Evolutionary conservation across 257 asterid genomes (phyloP), one percentile per base, ranked within the genome.

Genomic region (Buddleja alternifolia): DNA sequence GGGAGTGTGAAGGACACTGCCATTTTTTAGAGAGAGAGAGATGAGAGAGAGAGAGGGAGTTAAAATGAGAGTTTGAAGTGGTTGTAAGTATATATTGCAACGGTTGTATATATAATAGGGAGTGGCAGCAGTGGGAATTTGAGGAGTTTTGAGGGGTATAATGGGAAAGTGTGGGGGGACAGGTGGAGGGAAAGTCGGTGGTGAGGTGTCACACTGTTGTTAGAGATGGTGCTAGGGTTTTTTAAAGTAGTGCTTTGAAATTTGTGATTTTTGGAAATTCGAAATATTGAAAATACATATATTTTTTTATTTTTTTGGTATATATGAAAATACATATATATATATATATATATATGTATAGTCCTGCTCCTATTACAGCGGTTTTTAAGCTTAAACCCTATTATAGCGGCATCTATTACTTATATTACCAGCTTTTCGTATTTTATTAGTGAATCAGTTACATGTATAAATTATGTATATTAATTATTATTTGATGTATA

Each of bases 141-240:
- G 20, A 45, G 42, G 36, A 19, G 16, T 6, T 36, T 3, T 16
- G 19, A 23, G 34, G 16, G 10, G 46, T 3, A 48, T 16, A 23
- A 48, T 48, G 25, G 55, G 55, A 48, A 48, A 6, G 58, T 0
- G 17, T 16, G 61, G 47, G n/a, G 54, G 45, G 75, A 37, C 73
- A 69, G 40, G 75, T 70, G 68, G 67, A 57, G 54, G 45, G 75
- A 37, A 58, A 57, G 40, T n/a, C 68, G 60, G 68, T 58, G 44
- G 12, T 25, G 6, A 41, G 16, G n/a, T 10, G 24, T 11, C 32
- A 10, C 10, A 7, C 53, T 32, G 20, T 32, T 6, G 2, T 2
- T 52, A 46, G 58, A 15, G 19, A n/a, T 45, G n/a, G 44, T 4
- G 20, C 39, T 16, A 37, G 54, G 37, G 63, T 40, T 54, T 51